phyloP scores from a whole-genome alignment of 805 yeast genomes.

The Sugiyamaella chiloensis region DNA sequence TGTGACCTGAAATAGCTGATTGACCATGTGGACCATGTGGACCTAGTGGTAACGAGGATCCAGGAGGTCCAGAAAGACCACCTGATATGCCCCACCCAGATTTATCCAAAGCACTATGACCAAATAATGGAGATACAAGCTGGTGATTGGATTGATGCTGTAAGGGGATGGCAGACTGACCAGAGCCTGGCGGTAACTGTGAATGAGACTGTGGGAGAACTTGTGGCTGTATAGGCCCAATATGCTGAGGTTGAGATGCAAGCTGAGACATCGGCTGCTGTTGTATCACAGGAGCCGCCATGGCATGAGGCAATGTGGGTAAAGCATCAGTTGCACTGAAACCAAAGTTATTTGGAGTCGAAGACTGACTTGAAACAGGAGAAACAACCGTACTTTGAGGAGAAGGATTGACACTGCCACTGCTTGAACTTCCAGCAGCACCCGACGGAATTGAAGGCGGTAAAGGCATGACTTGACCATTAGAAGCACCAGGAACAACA shows the following conservation, averaged over 20 bases:
- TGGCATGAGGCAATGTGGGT: constrained; percentile 8
- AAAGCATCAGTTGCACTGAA: constrained; percentile 1
- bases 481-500: neutral
- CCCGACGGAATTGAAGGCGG: neutral
- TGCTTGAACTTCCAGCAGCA: neutral
- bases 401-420: neutral
- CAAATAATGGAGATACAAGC: neutral
- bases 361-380: neutral
- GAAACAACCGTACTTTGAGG: constrained; percentile 2
- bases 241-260: neutral
- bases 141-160: too few species aligned
- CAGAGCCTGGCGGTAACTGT: too few species aligned
- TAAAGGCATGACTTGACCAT: neutral
- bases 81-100: neutral
- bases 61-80: too few species aligned
- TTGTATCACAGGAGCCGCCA: constrained; percentile 7
- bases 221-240: neutral
- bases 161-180: too few species aligned
- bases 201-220: neutral
- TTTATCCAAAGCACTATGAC: neutral
- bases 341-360: constrained; percentile 1
- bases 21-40: too few species aligned
- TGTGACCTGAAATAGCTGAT: too few species aligned
- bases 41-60: too few species aligned
- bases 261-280: neutral